A percentile compares a stretch with the other conserved stretches of the same genome.
Conservation (phyloP, 139 green algal genomes). For the Micromonas commoda region DNA sequence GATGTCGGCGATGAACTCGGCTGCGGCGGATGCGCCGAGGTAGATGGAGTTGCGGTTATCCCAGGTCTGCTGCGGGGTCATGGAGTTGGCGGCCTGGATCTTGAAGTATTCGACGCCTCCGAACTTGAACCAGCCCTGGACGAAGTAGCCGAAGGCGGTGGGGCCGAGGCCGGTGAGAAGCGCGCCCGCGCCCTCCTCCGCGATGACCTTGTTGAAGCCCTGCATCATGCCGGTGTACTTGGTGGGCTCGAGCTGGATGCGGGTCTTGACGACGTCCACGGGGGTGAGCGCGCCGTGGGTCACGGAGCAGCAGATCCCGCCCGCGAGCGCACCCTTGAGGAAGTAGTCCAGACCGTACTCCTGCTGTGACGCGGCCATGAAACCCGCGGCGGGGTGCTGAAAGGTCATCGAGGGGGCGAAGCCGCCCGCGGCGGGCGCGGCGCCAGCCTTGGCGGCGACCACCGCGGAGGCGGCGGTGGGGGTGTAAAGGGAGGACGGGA, state of each 20-base stretch:
- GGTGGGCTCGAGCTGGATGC: slow-evolving; percentile 48
- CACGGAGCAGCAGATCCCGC: slow-evolving; percentile 45
- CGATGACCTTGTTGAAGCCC: slow-evolving; percentile 41
- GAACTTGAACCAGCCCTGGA: slow-evolving; percentile 53
- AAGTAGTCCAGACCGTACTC: slow-evolving; percentile 28
- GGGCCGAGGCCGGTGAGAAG: slow-evolving; percentile 45
- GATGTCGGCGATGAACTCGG: slow-evolving; percentile 47
- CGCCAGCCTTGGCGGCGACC: too few species aligned
- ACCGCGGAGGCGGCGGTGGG: too few species aligned
- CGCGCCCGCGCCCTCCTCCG: slow-evolving; percentile 40
- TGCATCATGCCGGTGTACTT: slow-evolving; percentile 46
- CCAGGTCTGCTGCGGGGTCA: slow-evolving; percentile 36
- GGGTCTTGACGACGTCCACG: slow-evolving; percentile 53
- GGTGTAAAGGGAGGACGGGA: too few species aligned
- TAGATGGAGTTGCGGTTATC: slow-evolving; percentile 49
- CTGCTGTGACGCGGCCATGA: background rate
- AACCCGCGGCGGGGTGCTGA: background rate
- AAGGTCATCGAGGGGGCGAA: background rate
- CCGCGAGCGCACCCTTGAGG: slow-evolving; percentile 25
- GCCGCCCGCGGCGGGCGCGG: too few species aligned
- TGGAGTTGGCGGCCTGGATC: slow-evolving; percentile 39
- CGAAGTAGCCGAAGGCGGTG: slow-evolving; percentile 44
- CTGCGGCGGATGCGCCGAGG: slow-evolving; percentile 37
- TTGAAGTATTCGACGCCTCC: slow-evolving; percentile 52
- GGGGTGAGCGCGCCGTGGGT: slow-evolving; percentile 51